Evolutionary conservation across 2,329 filamentous ascomycete species (phyloP).

Genomic region (Capronia americana): DNA sequence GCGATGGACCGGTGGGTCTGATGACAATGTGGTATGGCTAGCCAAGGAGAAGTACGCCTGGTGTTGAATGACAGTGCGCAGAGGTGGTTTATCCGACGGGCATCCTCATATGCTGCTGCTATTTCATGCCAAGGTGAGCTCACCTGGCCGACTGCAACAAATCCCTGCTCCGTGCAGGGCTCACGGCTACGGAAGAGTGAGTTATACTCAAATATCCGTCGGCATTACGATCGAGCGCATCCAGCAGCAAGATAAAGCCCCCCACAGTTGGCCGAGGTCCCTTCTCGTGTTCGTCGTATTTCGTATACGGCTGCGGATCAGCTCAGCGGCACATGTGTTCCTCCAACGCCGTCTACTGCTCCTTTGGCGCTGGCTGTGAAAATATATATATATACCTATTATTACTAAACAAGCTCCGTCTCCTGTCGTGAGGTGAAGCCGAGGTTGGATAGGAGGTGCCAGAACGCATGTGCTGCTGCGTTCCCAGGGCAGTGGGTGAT

Average conservation of each 20-base stretch:
- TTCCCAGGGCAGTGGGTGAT: neutral
- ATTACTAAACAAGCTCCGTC: neutral
- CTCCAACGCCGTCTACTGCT: neutral
- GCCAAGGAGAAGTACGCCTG: conserved; percentile 58
- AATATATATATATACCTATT: too few species aligned
- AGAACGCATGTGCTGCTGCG: neutral
- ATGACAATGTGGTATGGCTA: conserved; percentile 53
- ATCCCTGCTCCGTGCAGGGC: neutral
- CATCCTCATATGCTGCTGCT: neutral
- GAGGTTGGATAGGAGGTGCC: neutral
- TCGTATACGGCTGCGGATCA: neutral
- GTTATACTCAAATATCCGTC: neutral
- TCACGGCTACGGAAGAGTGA: neutral
- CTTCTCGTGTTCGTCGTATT: neutral
- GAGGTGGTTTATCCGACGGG: neutral
- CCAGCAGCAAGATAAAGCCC: neutral
- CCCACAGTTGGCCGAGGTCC: neutral
- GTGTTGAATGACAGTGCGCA: conserved; percentile 45
- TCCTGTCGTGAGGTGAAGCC: neutral
- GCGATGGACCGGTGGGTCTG: conserved; percentile 51
- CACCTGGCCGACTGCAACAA: neutral
- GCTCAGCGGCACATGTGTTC: neutral
- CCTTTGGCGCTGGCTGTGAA: neutral
- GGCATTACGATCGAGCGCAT: neutral
- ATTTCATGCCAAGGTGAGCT: neutral